These are phyloP conservation scores for Fusarium anthophilum DNA, from an alignment of 2,329 filamentous ascomycete species.

Conservation along the genomic window DNA sequence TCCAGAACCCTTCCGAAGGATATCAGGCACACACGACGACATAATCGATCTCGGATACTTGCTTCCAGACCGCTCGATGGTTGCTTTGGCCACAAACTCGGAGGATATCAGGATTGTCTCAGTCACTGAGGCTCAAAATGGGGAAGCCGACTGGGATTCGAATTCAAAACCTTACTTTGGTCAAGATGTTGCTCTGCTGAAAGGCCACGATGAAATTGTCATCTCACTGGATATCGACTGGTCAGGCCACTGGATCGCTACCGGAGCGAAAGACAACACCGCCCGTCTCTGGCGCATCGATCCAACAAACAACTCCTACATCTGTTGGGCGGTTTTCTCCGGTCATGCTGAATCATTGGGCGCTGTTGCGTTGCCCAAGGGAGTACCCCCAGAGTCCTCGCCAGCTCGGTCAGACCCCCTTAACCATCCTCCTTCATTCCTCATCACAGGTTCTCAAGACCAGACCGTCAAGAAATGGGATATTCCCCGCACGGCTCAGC, in stretches of 20 bases:
- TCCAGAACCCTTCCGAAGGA: conserved; percentile 72
- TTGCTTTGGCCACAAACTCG: conserved; percentile 93
- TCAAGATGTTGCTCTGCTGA: conserved; percentile 84
- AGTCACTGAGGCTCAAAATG: conserved; percentile 56
- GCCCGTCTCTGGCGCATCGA: conserved; percentile 92
- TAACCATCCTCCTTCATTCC: conserved; percentile 80
- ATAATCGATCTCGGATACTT: conserved; percentile 94
- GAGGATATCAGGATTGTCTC: conserved; percentile 92
- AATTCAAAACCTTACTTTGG: conserved; percentile 75
- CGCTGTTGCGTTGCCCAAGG: conserved; percentile 84
- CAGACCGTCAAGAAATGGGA: conserved; percentile 97
- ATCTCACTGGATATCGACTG: conserved; percentile 95
- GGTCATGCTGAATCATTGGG: conserved; percentile 95
- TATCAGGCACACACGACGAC: conserved; percentile 97
- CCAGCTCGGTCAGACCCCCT: conserved; percentile 78
- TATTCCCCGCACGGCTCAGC: conserved; percentile 66
- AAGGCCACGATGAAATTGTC: conserved; percentile 94
- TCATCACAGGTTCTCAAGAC: conserved; percentile 94
- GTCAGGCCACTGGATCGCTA: conserved; percentile 97
- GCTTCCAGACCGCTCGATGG: conserved; percentile 78
- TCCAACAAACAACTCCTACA: conserved; percentile 75
- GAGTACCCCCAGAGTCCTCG: conserved; percentile 72
- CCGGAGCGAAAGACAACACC: conserved; percentile 96
- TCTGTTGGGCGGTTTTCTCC: conserved; percentile 83
- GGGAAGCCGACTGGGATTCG: conserved; percentile 35